Evolutionary conservation across 2,329 filamentous ascomycete genomes (phyloP).

Genomic region (Fusarium avenaceum): DNA sequence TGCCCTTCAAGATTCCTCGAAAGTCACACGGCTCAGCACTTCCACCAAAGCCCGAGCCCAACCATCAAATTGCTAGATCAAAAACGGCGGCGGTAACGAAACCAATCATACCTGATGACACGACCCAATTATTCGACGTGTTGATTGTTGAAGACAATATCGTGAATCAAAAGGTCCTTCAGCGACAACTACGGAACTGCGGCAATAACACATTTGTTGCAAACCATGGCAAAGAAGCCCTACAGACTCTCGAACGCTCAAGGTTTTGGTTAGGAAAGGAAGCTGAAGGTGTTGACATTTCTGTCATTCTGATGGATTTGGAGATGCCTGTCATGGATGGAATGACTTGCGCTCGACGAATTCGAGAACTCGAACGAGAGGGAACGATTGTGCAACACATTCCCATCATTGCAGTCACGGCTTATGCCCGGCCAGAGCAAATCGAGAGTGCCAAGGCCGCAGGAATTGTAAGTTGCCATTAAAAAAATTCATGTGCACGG

Average conservation of each 20-base stretch:
- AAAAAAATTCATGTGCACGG: not conserved
- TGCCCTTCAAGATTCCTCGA: conserved; percentile 54
- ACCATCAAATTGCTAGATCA: conserved; percentile 31
- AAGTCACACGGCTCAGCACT: conserved; percentile 46
- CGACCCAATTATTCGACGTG: conserved; percentile 62
- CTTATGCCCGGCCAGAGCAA: conserved; percentile 82
- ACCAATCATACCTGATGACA: conserved; percentile 25
- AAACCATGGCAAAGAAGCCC: conserved; percentile 74
- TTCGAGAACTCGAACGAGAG: conserved; percentile 75
- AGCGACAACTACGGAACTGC: conserved; percentile 71
- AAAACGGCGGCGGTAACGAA: not conserved
- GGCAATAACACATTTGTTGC: conserved; percentile 73
- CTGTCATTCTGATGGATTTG: conserved; percentile 82
- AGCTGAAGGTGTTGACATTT: conserved; percentile 65
- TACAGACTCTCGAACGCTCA: conserved; percentile 69
- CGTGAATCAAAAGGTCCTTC: conserved; percentile 75
- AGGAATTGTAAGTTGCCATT: conserved; percentile 72
- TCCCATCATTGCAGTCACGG: conserved; percentile 87
- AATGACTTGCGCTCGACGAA: conserved; percentile 77
- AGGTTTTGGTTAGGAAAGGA: conserved; percentile 68
- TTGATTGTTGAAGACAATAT: conserved; percentile 78
- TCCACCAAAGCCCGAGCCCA: conserved; percentile 35
- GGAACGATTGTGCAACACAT: conserved; percentile 74
- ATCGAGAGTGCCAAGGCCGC: conserved; percentile 77
- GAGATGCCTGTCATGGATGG: conserved; percentile 91